Evolutionary conservation across 164 flowering plant species (phyloP), one percentile per base, ranked within the genome.

Genomic region (Vitis rupestris): DNA sequence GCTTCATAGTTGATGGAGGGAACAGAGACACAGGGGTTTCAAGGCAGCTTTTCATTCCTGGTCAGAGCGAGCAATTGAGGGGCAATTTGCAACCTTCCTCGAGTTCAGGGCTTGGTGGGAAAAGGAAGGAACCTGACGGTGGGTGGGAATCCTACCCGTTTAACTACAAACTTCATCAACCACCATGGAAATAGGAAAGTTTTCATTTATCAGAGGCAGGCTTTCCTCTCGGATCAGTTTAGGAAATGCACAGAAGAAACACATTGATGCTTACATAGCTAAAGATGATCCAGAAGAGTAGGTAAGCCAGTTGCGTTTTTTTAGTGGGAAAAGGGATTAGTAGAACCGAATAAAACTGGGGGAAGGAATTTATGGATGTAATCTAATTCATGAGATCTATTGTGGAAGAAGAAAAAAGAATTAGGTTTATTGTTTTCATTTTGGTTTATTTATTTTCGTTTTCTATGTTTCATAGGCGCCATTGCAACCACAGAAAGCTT

Each of bases 51-150:
- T 54, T 79, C 63, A 16, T 69, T 56, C 84, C 78, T 4, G 83
- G 80, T 52, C 87, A 81, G 58, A 75, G 79, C 56, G 97, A 85
- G 69, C 89, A 78, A 55, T 47, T 74, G 68, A 74, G 86, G 76
- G 59, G 60, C 53, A 74, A 60, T 65, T 51, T 72, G 23, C 89
- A 79, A 61, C 76, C 85, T 8, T 67, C 84, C 6, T 82, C 79
- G 3, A 76, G 90, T 71, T 82, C 89, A 8, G 84, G 82, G 27
- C 64, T 70, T 61, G 80, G 81, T 70, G 82, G 67, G 19, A 94
- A 90, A 70, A 79, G 98, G 63, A 90, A 86, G 80, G 98, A 92
- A 75, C 90, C 94, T 2, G 98, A 93, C 11, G 64, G 82, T 55
- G 94, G 91, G 27, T 87, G 89, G 90, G 96, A 88, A 30, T 30